These are phyloP conservation scores for Xylariaceae sp. DNA, from an alignment of 2,329 filamentous ascomycete species.

Conservation along the genomic window DNA sequence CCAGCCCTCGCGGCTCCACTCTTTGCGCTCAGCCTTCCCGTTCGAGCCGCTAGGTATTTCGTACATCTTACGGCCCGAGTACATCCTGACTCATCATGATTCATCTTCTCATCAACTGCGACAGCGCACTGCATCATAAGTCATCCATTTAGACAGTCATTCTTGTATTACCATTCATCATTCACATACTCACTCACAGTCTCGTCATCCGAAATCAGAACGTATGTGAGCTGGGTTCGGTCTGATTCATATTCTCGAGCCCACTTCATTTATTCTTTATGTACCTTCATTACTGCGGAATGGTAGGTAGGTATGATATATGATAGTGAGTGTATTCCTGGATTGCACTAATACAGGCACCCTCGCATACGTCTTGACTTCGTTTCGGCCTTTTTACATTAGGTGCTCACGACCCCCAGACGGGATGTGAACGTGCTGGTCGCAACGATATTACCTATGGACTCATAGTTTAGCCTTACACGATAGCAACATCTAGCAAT, in stretches of 20 bases:
- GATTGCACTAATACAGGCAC: no score
- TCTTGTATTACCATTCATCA: not conserved
- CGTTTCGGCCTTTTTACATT: no score
- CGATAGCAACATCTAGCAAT: not conserved
- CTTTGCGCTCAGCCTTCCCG: no score
- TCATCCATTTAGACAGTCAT: not conserved
- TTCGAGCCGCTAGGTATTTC: no score
- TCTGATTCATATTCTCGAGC: not conserved
- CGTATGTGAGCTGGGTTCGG: not conserved
- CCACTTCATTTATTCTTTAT: no score
- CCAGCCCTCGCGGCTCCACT: not conserved
- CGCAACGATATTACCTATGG: not conserved
- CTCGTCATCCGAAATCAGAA: not conserved
- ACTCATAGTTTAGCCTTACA: not conserved
- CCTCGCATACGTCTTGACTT: no score
- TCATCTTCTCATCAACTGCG: conserved; percentile 15
- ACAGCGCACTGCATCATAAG: conserved; percentile 1
- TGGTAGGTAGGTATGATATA: no score
- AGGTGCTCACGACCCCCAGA: not conserved
- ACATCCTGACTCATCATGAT: conserved; percentile 10
- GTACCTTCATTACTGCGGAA: no score
- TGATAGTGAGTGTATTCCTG: no score
- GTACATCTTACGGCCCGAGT: no score
- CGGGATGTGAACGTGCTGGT: not conserved
- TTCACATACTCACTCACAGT: not conserved